Evolutionary conservation across 2,329 filamentous ascomycete genomes (phyloP), one percentile per base, ranked within the genome.

Genomic region (Colletotrichum scovillei): DNA sequence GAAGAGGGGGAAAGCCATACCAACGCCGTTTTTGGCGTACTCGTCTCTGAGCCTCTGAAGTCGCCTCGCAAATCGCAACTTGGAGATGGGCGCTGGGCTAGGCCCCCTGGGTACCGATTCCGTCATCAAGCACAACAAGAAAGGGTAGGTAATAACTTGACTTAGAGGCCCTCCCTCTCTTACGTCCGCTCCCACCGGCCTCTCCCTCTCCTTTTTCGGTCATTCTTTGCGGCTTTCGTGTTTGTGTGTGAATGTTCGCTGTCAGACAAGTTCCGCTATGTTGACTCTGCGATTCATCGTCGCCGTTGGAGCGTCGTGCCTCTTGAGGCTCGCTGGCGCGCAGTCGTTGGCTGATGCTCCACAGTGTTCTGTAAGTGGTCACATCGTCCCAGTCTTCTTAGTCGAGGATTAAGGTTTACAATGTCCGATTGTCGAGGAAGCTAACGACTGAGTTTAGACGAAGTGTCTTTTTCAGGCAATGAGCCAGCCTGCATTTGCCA

Each of bases 271-370:
- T 26, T n/a, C 19, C 63, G 35, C 3, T 22, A 67, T 71, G 63
- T 56, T 67, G 69, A 67, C 63, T 67, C 49, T 67, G 19, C 28
- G 56, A 22, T 46, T 56, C 22, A 12, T 59, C 14, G 24, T 71
- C 46, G 24, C 42, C 30, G 19, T 71, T 14, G 63, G 69, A 32
- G 26, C 56, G n/a, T 49, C 24, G 46, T 56, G 49, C 32, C 68
- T 71, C 46, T 42, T 60, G 35, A 56, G 63, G 30, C 55, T 66
- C 46, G 26, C 63, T n/a, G 57, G 5, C 24, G 69, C 63, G 16
- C 56, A 71, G 46, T 67, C 63, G 24, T n/a, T 71, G 16, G 49
- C 35, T 3, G 63, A 71, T 19, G 63, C 56, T 46, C 69, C 69
- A 49, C 63, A 26, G 55, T 71, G 69, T 46, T 64, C 32, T n/a